Conservation (phyloP, 1,284 basidiomycete genomes). For the Malassezia cuniculi region DNA sequence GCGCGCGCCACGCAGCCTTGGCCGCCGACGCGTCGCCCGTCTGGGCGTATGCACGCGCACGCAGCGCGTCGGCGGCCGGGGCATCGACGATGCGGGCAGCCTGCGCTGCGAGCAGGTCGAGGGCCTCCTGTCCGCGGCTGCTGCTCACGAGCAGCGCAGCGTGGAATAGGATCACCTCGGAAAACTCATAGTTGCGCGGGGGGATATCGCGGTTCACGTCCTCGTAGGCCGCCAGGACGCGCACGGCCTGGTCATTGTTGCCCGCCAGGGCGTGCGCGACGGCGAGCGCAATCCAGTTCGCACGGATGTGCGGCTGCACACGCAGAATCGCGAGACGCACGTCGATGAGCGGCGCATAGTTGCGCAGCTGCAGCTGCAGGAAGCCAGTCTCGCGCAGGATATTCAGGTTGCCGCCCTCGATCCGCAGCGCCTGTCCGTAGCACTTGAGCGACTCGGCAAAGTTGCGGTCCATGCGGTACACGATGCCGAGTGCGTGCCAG, state of each 20-base stretch:
- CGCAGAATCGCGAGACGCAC: slow-evolving; percentile 68
- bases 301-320: slow-evolving; percentile 67
- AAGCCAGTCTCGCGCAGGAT: slow-evolving; percentile 81
- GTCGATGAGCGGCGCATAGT: slow-evolving; percentile 67
- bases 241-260: slow-evolving; percentile 59
- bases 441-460: slow-evolving; percentile 75
- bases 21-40: slow-evolving; percentile 57
- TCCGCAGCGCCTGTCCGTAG: slow-evolving; percentile 62
- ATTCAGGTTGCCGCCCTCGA: slow-evolving; percentile 88
- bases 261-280: slow-evolving; percentile 77
- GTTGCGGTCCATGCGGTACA: slow-evolving; percentile 60
- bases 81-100: slow-evolving; percentile 43
- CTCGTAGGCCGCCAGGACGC: slow-evolving; percentile 57
- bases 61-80: slow-evolving; percentile 18
- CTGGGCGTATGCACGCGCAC: slow-evolving; percentile 50
- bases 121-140: slow-evolving; percentile 49
- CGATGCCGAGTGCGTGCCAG: slow-evolving; percentile 84
- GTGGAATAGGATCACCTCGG: slow-evolving; percentile 73
- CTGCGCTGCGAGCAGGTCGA: slow-evolving; percentile 26
- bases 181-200: slow-evolving; percentile 54
- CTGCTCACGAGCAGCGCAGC: slow-evolving; percentile 65
- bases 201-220: slow-evolving; percentile 32
- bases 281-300: slow-evolving; percentile 80
- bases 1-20: slow-evolving; percentile 60
- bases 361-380: slow-evolving; percentile 76